A percentile compares a stretch with the other conserved stretches of the same genome.
Conservation (phyloP, 1,284 basidiomycete genomes). For the Pseudozyma sp. region DNA sequence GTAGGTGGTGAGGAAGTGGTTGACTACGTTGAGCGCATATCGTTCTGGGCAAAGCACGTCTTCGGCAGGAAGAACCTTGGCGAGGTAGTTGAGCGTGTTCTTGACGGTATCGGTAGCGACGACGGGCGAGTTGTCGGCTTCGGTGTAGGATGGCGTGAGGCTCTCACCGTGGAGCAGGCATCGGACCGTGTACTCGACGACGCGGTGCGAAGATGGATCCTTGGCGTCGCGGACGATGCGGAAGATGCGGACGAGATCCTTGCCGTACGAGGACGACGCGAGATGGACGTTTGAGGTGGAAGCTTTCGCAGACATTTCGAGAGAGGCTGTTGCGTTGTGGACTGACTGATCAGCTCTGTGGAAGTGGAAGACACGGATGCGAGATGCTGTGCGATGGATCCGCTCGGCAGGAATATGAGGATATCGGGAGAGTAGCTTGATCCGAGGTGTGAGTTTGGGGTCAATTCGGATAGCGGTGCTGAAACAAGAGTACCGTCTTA, state of each 20-base stretch:
- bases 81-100: conserved; percentile 81
- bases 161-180: conserved; percentile 54
- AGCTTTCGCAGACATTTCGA: conserved; percentile 40
- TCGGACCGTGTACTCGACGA: conserved; percentile 60
- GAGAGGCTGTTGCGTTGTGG: neutral
- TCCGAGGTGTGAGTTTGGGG: no score
- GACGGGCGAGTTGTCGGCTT: conserved; percentile 58
- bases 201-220: conserved; percentile 49
- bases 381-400: no score
- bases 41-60: conserved; percentile 75
- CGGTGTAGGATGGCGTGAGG: conserved; percentile 52
- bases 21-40: conserved; percentile 86
- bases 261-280: conserved; percentile 57
- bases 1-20: conserved; percentile 86
- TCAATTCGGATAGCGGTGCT: neutral
- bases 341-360: no score
- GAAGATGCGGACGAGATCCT: conserved; percentile 61
- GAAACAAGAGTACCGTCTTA: neutral
- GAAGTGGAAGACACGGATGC: no score
- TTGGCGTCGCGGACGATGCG: conserved; percentile 55
- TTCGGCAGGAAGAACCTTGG: conserved; percentile 40
- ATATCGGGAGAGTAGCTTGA: no score
- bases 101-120: conserved; percentile 76
- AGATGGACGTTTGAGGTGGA: conserved; percentile 53
- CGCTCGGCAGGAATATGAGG: no score